phyloP scores from a whole-genome alignment of 371 early-diverging fungal species.

The Lichtheimia ornata region DNA sequence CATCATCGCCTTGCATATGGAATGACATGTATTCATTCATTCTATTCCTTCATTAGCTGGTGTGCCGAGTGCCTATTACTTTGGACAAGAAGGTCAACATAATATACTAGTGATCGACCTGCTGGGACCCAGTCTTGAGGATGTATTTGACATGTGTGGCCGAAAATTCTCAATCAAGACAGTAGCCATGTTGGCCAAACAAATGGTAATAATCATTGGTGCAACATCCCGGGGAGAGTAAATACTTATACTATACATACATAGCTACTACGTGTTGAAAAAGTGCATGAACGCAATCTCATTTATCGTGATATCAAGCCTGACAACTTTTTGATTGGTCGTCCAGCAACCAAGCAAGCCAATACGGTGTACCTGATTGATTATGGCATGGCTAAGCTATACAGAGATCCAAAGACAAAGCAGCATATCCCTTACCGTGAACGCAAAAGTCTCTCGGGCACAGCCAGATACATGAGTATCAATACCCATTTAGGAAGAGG shows the following conservation, averaged over 20 bases:
- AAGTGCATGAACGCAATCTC: constrained; percentile 93
- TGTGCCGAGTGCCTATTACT: constrained; percentile 90
- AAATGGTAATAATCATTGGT: constrained; percentile 71
- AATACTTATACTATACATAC: no score
- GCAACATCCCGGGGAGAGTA: not conserved
- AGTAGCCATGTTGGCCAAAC: constrained; percentile 95
- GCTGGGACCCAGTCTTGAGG: constrained; percentile 97
- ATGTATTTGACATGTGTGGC: constrained; percentile 95
- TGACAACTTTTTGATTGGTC: constrained; percentile 96
- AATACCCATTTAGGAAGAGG: constrained; percentile 92
- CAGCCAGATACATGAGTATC: constrained; percentile 95
- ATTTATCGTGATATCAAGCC: constrained; percentile 99
- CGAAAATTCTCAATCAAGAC: constrained; percentile 93
- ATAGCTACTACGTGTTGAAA: constrained; percentile 87
- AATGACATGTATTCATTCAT: constrained; percentile 20
- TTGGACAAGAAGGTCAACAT: constrained; percentile 95
- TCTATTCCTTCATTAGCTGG: constrained; percentile 8
- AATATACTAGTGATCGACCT: constrained; percentile 97
- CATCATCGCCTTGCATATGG: constrained; percentile 40
- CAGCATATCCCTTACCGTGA: constrained; percentile 89
- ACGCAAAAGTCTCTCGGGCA: constrained; percentile 91
- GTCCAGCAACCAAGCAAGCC: constrained; percentile 62
- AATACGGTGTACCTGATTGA: constrained; percentile 80
- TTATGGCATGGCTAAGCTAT: constrained; percentile 95
- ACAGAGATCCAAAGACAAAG: constrained; percentile 86